phyloP scores from a whole-genome alignment of 2,329 filamentous ascomycete genomes.

The Colletotrichum ledebouriae region DNA sequence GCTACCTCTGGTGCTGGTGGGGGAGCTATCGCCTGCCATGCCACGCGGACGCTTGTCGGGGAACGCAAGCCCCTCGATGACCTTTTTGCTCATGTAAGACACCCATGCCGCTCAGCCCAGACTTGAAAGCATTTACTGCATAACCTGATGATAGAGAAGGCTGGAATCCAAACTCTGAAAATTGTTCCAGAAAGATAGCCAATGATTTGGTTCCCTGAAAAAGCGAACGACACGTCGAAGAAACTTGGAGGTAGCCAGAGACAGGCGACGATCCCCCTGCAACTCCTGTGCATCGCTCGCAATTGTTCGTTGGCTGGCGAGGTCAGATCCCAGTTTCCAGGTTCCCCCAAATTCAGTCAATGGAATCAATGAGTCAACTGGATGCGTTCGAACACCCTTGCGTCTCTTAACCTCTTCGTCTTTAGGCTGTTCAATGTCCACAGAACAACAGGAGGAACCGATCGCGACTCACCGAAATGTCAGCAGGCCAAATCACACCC shows the following conservation, averaged over 20 bases:
- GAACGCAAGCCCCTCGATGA: conserved; percentile 36
- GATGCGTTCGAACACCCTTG: conserved; percentile 7
- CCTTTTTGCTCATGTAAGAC: conserved; percentile 4
- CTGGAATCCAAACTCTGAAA: conserved; percentile 23
- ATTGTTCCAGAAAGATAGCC: conserved; percentile 16
- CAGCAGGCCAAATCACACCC: conserved; percentile 17
- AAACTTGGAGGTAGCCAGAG: conserved; percentile 19
- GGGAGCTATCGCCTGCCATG: conserved; percentile 40
- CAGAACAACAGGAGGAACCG: conserved; percentile 28
- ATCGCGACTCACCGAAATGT: conserved; percentile 26
- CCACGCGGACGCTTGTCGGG: conserved; percentile 38
- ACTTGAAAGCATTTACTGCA: conserved; percentile 5
- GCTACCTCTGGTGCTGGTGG: conserved; percentile 22
- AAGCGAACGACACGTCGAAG: conserved; percentile 10
- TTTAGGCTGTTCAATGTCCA: conserved; percentile 12
- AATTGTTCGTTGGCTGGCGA: conserved; percentile 34
- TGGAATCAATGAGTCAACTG: not conserved
- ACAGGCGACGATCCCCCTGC: conserved; percentile 25
- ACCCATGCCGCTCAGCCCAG: conserved; percentile 25
- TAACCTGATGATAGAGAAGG: conserved; percentile 19
- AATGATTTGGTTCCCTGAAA: conserved; percentile 8
- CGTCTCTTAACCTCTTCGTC: conserved; percentile 9
- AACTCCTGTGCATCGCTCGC: conserved; percentile 36
- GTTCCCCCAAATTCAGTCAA: not conserved
- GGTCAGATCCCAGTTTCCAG: conserved; percentile 11